Percentiles rank a stretch among this genome's conserved stretches.
These are phyloP conservation scores for Chlamydomonas reinhardtii DNA, from an alignment of 163 green algal species.

Conservation along the genomic window DNA sequence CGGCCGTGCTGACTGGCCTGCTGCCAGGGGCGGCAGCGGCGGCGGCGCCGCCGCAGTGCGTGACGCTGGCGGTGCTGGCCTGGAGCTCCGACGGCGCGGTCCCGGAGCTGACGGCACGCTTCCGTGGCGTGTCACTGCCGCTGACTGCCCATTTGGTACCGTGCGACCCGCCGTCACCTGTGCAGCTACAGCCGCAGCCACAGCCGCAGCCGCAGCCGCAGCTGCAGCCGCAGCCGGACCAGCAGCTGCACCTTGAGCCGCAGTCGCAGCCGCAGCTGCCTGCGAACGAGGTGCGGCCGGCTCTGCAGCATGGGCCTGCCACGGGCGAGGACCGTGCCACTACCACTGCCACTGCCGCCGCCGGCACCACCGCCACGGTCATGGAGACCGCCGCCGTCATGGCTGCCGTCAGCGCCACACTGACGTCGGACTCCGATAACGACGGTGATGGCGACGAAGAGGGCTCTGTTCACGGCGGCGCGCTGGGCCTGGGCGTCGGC, in stretches of 20 bases:
- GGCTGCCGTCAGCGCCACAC: too few relatives aligned
- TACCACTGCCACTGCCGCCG: not conserved
- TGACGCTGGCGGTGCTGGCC: not conserved
- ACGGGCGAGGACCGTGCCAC: not conserved
- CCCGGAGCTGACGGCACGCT: not conserved
- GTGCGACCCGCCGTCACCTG: not conserved
- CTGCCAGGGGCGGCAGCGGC: too few relatives aligned
- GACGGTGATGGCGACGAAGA: not conserved
- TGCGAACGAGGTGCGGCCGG: not conserved
- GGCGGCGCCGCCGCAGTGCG: not conserved
- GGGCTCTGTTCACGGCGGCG: too few relatives aligned
- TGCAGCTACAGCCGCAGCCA: not conserved
- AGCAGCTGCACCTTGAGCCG: not conserved
- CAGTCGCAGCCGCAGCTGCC: not conserved
- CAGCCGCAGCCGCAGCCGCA: not conserved
- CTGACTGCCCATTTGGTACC: not conserved
- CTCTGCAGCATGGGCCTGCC: too few relatives aligned
- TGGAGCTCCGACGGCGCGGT: not conserved
- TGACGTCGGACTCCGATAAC: too few relatives aligned
- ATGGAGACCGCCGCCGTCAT: not conserved
- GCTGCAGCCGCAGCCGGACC: not conserved
- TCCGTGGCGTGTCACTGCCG: not conserved
- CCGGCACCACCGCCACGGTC: too few relatives aligned
- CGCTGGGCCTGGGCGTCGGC: not conserved
- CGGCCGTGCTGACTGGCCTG: not conserved